Percentiles rank a stretch among this genome's conserved stretches.
phyloP scores from a whole-genome alignment of 352 stramenopile species.

The Sclerospora graminicola region DNA sequence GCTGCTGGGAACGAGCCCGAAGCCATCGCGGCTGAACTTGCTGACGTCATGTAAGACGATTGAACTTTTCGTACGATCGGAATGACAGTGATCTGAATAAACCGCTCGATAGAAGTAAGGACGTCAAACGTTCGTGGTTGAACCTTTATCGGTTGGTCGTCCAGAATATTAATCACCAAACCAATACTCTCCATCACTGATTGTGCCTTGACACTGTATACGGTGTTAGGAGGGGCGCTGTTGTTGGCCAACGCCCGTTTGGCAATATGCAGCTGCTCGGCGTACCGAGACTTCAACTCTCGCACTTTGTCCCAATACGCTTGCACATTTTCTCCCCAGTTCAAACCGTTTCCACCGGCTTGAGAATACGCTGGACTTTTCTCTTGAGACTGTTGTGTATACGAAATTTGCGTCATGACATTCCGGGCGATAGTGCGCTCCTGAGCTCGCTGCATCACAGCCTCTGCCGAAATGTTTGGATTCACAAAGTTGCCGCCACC shows the following conservation, averaged over 20 bases:
- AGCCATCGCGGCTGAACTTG: not conserved
- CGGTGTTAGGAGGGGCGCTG: constrained; percentile 41
- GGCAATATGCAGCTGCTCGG: constrained; percentile 41
- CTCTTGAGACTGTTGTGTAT: constrained; percentile 14
- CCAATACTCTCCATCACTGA: constrained; percentile 78
- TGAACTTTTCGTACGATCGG: constrained; percentile 67
- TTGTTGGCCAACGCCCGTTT: constrained; percentile 61
- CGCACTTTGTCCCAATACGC: constrained; percentile 74
- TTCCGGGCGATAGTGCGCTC: constrained; percentile 31
- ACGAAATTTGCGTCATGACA: constrained; percentile 12
- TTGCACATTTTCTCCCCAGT: constrained; percentile 23
- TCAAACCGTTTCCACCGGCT: constrained; percentile 1
- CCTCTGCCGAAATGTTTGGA: constrained; percentile 25
- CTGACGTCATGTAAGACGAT: constrained; percentile 5
- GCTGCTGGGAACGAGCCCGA: constrained; percentile 1
- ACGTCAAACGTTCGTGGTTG: constrained; percentile 59
- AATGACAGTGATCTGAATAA: constrained; percentile 67
- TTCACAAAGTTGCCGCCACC: constrained; percentile 14
- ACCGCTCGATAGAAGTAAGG: constrained; percentile 68
- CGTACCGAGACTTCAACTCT: constrained; percentile 35
- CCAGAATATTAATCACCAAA: constrained; percentile 57
- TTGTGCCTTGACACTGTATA: constrained; percentile 61
- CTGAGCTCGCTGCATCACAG: constrained; percentile 39
- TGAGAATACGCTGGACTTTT: constrained; percentile 9
- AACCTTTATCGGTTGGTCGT: constrained; percentile 24